These are phyloP conservation scores for Marchantia polymorpha DNA, from an alignment of 225 moss, liverwort and hornwort species.

Conservation along the genomic window DNA sequence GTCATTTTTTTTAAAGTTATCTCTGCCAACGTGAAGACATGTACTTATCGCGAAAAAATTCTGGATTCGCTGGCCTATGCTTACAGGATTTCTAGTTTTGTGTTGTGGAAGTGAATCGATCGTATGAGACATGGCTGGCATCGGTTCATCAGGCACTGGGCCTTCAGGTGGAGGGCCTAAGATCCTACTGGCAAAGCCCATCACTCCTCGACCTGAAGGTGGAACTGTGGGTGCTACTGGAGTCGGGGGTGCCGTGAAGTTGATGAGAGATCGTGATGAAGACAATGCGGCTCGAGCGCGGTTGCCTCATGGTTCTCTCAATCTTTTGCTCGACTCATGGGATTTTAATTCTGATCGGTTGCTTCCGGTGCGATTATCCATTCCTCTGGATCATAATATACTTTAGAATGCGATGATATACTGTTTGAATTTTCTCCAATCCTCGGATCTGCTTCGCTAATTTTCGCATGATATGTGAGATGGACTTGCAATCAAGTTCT, in stretches of 20 bases:
- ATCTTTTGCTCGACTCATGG: conserved; percentile 76
- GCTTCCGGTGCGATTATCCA: conserved; percentile 52
- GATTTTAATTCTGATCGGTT: conserved; percentile 77
- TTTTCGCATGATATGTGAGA: too few species aligned
- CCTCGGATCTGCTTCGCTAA: background rate
- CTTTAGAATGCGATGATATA: background rate
- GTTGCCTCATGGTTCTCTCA: conserved; percentile 68
- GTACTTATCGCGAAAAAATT: background rate
- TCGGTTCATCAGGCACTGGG: conserved; percentile 25
- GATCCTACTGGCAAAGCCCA: conserved; percentile 85
- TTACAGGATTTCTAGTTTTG: background rate
- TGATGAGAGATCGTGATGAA: conserved; percentile 94
- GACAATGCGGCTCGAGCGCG: conserved; percentile 66
- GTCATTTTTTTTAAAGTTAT: background rate
- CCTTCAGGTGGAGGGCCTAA: conserved; percentile 52
- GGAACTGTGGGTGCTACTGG: conserved; percentile 34
- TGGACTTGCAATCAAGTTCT: too few species aligned
- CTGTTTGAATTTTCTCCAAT: background rate
- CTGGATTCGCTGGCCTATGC: background rate
- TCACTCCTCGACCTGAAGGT: conserved; percentile 52
- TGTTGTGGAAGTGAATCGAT: background rate
- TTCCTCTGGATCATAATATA: background rate
- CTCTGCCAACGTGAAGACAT: background rate
- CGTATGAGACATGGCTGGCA: conserved; percentile 28
- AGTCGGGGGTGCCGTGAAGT: conserved; percentile 58